phyloP scores from a whole-genome alignment of 306 rosid species.

The Betula pendula region DNA sequence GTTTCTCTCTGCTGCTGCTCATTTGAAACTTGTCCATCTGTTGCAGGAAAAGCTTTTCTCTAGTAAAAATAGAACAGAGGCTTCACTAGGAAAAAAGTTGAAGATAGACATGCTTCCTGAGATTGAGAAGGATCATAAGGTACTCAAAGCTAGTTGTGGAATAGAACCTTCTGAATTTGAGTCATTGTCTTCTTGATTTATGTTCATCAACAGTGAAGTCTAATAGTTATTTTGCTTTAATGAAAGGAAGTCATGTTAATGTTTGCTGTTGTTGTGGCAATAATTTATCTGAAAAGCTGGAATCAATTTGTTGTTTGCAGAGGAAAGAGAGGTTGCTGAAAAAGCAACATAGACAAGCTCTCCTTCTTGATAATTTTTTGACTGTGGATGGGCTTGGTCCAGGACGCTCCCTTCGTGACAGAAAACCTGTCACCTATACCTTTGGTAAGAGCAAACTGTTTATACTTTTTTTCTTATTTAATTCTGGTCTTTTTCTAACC shows the following conservation, averaged over 20 bases:
- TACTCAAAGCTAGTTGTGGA: constrained; percentile 30
- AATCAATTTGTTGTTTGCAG: constrained; percentile 41
- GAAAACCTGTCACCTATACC: constrained; percentile 97
- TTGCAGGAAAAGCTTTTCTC: constrained; percentile 91
- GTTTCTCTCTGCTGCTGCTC: constrained; percentile 18
- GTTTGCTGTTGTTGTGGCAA: constrained; percentile 3
- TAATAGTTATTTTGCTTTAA: background rate
- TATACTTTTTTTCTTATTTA: background rate
- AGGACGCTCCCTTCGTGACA: constrained; percentile 98
- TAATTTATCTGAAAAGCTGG: constrained; percentile 13
- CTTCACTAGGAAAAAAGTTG: constrained; percentile 83
- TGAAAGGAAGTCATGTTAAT: background rate
- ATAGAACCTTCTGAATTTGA: background rate
- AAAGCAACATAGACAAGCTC: constrained; percentile 96
- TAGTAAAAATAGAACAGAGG: constrained; percentile 88
- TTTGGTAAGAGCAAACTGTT: constrained; percentile 65
- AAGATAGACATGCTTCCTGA: constrained; percentile 97
- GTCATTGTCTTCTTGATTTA: constrained; percentile 10
- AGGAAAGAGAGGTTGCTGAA: constrained; percentile 90
- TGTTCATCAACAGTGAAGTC: constrained; percentile 19
- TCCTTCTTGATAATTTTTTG: constrained; percentile 86
- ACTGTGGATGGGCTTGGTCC: constrained; percentile 78
- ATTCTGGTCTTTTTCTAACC: constrained; percentile 3
- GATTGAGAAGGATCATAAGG: constrained; percentile 98
- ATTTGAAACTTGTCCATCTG: constrained; percentile 35